These are phyloP conservation scores for Westerdykella sp. DNA, from an alignment of 2,329 filamentous ascomycete species.

Conservation along the genomic window DNA sequence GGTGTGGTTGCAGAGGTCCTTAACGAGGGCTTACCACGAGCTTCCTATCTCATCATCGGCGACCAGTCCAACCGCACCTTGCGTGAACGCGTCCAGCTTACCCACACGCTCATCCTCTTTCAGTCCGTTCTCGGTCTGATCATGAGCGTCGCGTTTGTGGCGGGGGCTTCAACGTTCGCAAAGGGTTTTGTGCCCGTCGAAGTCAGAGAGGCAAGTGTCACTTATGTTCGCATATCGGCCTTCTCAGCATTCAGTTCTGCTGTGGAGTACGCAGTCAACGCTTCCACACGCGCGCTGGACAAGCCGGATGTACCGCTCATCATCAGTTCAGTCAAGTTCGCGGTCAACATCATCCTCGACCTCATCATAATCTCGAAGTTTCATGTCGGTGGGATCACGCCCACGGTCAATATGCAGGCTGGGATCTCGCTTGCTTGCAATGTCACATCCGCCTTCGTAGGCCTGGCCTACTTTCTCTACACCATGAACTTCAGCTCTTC, in stretches of 20 bases:
- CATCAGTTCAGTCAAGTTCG: slow-evolving; percentile 59
- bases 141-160: slow-evolving; percentile 55
- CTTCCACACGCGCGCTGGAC: slow-evolving; percentile 59
- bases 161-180: slow-evolving; percentile 51
- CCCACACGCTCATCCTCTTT: slow-evolving; percentile 52
- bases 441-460: slow-evolving; percentile 33
- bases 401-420: slow-evolving; percentile 60
- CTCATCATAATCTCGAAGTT: slow-evolving; percentile 61
- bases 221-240: slow-evolving; percentile 59
- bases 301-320: slow-evolving; percentile 62
- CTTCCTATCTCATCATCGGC: slow-evolving; percentile 63
- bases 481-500: slow-evolving; percentile 32
- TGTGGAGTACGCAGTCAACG: slow-evolving; percentile 56
- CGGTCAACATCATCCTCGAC: slow-evolving; percentile 61
- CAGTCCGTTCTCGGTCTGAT: slow-evolving; percentile 54
- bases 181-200: slow-evolving; percentile 57
- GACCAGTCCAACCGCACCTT: slow-evolving; percentile 52
- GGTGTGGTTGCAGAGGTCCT: slow-evolving; percentile 60
- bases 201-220: slow-evolving; percentile 52
- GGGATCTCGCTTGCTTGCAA: slow-evolving; percentile 55
- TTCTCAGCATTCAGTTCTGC: slow-evolving; percentile 58
- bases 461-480: slow-evolving; percentile 55
- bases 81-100: slow-evolving; percentile 50
- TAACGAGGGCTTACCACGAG: slow-evolving; percentile 65
- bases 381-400: slow-evolving; percentile 50